Base-by-base conservation (phyloP, 208 protist species). In the Leishmania major region DNA sequence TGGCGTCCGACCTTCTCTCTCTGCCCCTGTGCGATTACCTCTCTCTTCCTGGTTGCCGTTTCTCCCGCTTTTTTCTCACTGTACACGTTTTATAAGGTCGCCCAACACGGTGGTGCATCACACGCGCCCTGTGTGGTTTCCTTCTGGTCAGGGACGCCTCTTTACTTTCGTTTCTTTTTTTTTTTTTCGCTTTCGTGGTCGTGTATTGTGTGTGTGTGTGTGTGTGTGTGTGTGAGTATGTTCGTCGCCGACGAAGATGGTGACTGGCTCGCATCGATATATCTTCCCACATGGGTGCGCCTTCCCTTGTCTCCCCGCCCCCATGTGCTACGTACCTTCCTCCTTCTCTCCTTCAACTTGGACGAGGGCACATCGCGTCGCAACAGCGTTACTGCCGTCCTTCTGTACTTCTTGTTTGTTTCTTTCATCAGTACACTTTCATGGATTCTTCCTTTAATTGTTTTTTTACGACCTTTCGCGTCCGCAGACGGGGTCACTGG, bases 321-420 rank as follows among this genome's bases (percentile, higher is more conserved):
- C 40, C 40, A 31, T 15, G 35, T 15, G 40, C 6, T 10, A 45
- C 17, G 22, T n/a, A 47, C 40, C n/a, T 40, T 28, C 67, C 31
- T 64, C n/a, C 55, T 59, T 53, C 49, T 67, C 31, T 64, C 43
- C 55, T 59, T 77, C 49, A 49, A 13, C 51, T 55, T 69, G 31
- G 62, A 40, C 17, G 31, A 22, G 15, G 62, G 10, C 62, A 43
- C 31, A 40, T 69, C 31, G 31, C 7, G 13, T 45, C 64, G 15
- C 67, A 28, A 59, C 15, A 35, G 62, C 10, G 62, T 40, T 15
- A 3, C 31, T 31, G 31, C 31, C 11, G 62, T 40, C 10, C 31
- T 13, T 69, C 62, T 69, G 31, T 40, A 69, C 31, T 45, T 72
- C 45, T 70, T 66, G 37, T 75, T 75, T 82, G 15, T 59, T 10